phyloP scores from a whole-genome alignment of 176 grass and related monocot genomes.

The Hordeum marinum region DNA sequence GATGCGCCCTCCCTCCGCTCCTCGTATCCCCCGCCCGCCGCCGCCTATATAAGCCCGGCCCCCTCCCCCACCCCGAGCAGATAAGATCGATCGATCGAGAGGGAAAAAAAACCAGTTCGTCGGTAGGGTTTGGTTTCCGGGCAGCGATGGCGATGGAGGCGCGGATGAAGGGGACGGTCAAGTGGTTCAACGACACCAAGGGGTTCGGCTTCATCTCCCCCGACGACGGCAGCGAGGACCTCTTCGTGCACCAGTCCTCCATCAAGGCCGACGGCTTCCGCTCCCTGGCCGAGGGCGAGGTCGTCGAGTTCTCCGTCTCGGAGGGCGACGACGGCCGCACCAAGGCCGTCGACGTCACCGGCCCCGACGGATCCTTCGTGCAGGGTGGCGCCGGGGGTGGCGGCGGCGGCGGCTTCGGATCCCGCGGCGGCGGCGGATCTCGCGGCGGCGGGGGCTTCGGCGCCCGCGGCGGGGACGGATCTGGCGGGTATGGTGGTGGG shows the following conservation, averaged over 20 bases:
- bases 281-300: slow-evolving; percentile 74
- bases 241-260: slow-evolving; percentile 93
- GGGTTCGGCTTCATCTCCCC: slow-evolving; percentile 94
- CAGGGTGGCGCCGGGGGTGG: slow-evolving; percentile 39
- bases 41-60: slow-evolving; percentile 38
- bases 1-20: neutral
- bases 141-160: slow-evolving; percentile 42
- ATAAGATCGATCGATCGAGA: slow-evolving; percentile 24
- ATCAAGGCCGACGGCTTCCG: slow-evolving; percentile 93
- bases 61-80: slow-evolving; percentile 12
- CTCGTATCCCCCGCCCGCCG: slow-evolving; percentile 38
- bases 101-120: neutral
- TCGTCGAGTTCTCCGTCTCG: slow-evolving; percentile 61
- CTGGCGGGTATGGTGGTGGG: slow-evolving; percentile 33
- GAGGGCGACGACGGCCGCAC: slow-evolving; percentile 70
- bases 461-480: slow-evolving; percentile 30
- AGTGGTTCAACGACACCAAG: slow-evolving; percentile 98
- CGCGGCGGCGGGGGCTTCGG: slow-evolving; percentile 37
- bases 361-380: slow-evolving; percentile 84
- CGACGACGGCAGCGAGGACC: slow-evolving; percentile 76
- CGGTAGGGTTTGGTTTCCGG: slow-evolving; percentile 34
- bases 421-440: slow-evolving; percentile 38
- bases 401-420: slow-evolving; percentile 10
- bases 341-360: slow-evolving; percentile 94
- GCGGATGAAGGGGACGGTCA: slow-evolving; percentile 62